Evolutionary conservation across 106 monocot genomes (phyloP).

Genomic region (Dioscorea zingiberensis): DNA sequence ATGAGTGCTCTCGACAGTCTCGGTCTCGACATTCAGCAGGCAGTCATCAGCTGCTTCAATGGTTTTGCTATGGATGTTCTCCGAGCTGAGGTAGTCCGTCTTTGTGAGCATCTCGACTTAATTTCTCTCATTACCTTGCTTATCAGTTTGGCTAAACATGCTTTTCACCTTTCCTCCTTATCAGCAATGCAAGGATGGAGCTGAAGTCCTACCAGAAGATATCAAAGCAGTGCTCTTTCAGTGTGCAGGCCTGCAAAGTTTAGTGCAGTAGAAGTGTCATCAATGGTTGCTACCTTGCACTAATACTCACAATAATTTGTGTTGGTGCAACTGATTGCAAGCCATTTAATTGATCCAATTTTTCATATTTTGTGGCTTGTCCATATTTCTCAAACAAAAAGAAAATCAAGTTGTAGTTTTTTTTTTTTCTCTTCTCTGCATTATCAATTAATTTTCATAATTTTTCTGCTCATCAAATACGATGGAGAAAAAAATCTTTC

Average conservation of each 20-base stretch:
- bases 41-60: constrained; percentile 80
- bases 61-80: constrained; percentile 80
- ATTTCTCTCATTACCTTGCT: neutral
- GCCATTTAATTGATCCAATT: no score
- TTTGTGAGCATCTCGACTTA: neutral
- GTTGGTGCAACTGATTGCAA: no score
- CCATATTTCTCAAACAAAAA: no score
- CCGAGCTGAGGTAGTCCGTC: constrained; percentile 55
- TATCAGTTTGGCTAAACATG: neutral
- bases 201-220: constrained; percentile 61
- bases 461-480: no score
- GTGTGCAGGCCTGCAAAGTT: constrained; percentile 50
- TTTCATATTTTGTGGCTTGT: no score
- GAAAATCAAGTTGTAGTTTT: no score
- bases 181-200: constrained; percentile 63
- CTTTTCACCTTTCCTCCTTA: neutral
- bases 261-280: constrained; percentile 22
- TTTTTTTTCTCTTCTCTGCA: neutral
- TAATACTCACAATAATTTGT: no score
- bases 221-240: constrained; percentile 76
- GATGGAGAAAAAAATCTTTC: no score
- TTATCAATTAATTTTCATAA: neutral
- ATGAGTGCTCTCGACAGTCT: constrained; percentile 78
- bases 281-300: no score
- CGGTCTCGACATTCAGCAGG: constrained; percentile 75